These are phyloP conservation scores for Hypoxylon intermedium DNA, from an alignment of 495 filamentous ascomycete species.

Conservation along the genomic window DNA sequence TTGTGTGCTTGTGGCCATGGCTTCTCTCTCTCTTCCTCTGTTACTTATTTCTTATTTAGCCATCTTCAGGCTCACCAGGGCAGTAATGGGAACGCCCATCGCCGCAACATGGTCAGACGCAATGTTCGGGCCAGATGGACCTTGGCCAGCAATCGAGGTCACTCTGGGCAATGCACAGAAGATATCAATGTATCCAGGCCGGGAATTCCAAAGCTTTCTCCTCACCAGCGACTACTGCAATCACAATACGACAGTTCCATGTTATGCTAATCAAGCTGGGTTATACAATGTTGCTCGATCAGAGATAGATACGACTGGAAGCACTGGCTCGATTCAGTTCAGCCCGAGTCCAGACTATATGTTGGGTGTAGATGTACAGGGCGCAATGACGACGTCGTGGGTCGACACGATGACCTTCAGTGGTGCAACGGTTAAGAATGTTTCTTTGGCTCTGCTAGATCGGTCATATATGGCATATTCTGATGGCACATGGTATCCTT, in stretches of 20 bases:
- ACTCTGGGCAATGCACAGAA: constrained; percentile 39
- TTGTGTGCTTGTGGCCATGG: constrained; percentile 31
- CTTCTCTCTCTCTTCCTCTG: constrained; percentile 30
- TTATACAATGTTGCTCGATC: constrained; percentile 38
- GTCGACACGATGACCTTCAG: constrained; percentile 35
- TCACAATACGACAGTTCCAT: constrained; percentile 30
- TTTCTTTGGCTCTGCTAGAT: constrained; percentile 34
- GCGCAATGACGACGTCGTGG: constrained; percentile 31
- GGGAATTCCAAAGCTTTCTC: constrained; percentile 38
- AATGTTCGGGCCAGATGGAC: constrained; percentile 47
- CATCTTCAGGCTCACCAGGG: constrained; percentile 21
- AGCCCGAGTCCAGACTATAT: constrained; percentile 31
- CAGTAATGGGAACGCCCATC: constrained; percentile 28
- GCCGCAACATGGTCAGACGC: constrained; percentile 38
- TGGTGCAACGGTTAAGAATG: constrained; percentile 28
- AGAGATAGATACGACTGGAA: constrained; percentile 39
- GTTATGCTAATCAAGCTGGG: constrained; percentile 36
- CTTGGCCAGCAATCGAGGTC: constrained; percentile 47
- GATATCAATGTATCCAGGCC: constrained; percentile 46
- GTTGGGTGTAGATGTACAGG: constrained; percentile 28
- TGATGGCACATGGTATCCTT: constrained; percentile 44
- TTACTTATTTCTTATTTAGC: constrained; percentile 39
- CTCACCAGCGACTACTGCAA: constrained; percentile 43
- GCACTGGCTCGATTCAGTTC: constrained; percentile 28
- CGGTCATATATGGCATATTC: constrained; percentile 40